These are phyloP conservation scores for Berberis thunbergii DNA, from an alignment of 164 flowering plant genomes.

Conservation along the genomic window DNA sequence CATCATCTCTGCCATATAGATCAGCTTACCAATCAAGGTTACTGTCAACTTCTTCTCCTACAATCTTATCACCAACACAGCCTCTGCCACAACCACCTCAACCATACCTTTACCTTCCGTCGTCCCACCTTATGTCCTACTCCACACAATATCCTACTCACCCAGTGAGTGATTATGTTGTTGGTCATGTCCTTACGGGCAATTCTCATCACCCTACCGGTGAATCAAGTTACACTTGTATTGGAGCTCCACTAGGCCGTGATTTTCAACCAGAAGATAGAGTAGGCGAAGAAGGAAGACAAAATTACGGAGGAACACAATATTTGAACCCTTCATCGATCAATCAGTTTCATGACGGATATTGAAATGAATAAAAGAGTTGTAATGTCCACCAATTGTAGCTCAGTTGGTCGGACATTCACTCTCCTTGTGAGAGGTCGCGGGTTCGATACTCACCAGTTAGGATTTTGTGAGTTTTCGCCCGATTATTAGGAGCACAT, in stretches of 20 bases:
- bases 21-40: constrained; percentile 42
- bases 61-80: constrained; percentile 13
- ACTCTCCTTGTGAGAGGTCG: too few species aligned
- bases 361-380: constrained; percentile 17
- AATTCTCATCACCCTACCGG: constrained; percentile 4
- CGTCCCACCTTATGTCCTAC: constrained; percentile 33
- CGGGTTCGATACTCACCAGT: too few species aligned
- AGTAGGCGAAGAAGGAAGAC: constrained; percentile 6
- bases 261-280: constrained; percentile 18
- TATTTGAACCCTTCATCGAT: constrained; percentile 30
- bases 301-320: constrained; percentile 13
- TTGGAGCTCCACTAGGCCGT: constrained; percentile 63
- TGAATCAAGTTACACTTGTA: constrained; percentile 54
- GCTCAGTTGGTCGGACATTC: too few species aligned
- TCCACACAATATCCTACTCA: constrained; percentile 36
- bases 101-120: constrained; percentile 32
- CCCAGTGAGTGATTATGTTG: constrained; percentile 36
- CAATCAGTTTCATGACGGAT: constrained; percentile 50
- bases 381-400: too few species aligned
- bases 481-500: too few species aligned
- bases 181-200: constrained; percentile 47
- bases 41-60: constrained; percentile 36
- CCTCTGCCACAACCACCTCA: constrained; percentile 19
- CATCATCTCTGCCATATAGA: constrained; percentile 38
- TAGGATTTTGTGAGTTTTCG: too few species aligned